A percentile compares a stretch with the other conserved stretches of the same genome.
Conservation (phyloP, 768 basidiomycete species). For the Cubamyces sp. region DNA sequence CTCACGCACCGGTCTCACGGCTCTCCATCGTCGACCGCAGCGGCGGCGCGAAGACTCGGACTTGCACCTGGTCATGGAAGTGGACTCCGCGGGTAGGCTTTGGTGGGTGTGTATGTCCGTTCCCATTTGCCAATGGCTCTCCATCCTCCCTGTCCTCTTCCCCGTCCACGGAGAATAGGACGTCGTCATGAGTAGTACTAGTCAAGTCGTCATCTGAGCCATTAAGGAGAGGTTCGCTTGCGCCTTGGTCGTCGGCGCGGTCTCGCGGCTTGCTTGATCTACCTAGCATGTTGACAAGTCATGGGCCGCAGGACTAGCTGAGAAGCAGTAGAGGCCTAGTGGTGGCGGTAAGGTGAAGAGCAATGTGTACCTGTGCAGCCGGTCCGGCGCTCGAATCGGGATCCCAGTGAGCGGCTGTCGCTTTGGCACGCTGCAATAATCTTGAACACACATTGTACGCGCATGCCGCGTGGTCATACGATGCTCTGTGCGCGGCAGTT, state of each 20-base stretch:
- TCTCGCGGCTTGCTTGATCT: constrained; percentile 26
- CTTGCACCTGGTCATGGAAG: constrained; percentile 70
- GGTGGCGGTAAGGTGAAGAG: too few relatives aligned
- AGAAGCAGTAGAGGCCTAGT: neutral
- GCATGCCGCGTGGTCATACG: too few relatives aligned
- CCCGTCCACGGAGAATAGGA: constrained; percentile 55
- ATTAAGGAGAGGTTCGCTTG: constrained; percentile 61
- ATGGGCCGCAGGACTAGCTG: neutral
- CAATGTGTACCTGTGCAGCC: too few relatives aligned
- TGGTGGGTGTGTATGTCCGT: constrained; percentile 22
- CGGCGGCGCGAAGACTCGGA: constrained; percentile 68
- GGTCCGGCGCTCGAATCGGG: too few relatives aligned
- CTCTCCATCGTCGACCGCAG: constrained; percentile 75
- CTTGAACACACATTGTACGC: too few relatives aligned
- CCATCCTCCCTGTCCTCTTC: constrained; percentile 54
- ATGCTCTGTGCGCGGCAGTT: too few relatives aligned
- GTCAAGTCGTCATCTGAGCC: constrained; percentile 46
- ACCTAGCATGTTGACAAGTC: constrained; percentile 31
- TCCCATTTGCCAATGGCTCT: constrained; percentile 35
- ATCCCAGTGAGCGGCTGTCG: too few relatives aligned
- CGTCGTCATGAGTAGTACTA: constrained; percentile 34
- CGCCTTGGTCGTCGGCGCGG: constrained; percentile 42
- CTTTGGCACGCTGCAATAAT: too few relatives aligned
- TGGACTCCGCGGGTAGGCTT: constrained; percentile 49
- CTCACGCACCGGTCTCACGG: constrained; percentile 77